Conservation (phyloP, 1,284 basidiomycete genomes). For the Boletus semigastroideus region DNA sequence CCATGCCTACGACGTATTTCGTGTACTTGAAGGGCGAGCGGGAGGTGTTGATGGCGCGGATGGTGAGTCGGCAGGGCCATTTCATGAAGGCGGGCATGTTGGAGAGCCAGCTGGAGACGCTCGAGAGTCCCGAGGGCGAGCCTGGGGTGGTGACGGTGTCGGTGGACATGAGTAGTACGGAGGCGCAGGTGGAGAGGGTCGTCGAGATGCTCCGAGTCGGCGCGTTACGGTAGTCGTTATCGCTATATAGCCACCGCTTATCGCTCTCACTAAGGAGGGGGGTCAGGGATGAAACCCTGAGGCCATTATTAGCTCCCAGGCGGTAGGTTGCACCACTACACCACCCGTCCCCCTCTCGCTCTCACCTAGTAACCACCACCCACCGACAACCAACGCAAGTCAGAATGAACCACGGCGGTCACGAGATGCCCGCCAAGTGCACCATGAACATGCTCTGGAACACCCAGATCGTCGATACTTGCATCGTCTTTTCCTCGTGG, state of each 20-base stretch:
- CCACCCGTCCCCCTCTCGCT: not conserved
- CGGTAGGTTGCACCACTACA: no score
- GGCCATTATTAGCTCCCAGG: no score
- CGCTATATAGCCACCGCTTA: not conserved
- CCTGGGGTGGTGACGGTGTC: conserved; percentile 67
- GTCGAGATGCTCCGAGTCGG: conserved; percentile 1
- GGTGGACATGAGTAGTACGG: conserved; percentile 50
- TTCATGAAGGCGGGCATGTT: conserved; percentile 92
- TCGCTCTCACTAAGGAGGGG: no score
- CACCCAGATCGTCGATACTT: conserved; percentile 71
- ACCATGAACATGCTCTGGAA: conserved; percentile 79
- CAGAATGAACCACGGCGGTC: conserved; percentile 41
- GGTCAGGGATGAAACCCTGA: no score
- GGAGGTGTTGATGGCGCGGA: conserved; percentile 66
- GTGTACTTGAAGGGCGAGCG: conserved; percentile 78
- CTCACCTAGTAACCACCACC: no score
- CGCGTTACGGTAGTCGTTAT: not conserved
- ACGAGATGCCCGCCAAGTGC: conserved; percentile 52
- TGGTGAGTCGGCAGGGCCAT: conserved; percentile 73
- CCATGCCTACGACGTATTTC: conserved; percentile 79
- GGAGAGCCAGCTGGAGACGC: conserved; percentile 76
- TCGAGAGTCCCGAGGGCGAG: conserved; percentile 78
- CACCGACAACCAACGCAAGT: not conserved
- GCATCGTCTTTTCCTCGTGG: conserved; percentile 73
- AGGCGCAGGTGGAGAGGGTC: conserved; percentile 51